Conservation (phyloP, 169 alveolate species). For the Eimeria nieschulzi region DNA sequence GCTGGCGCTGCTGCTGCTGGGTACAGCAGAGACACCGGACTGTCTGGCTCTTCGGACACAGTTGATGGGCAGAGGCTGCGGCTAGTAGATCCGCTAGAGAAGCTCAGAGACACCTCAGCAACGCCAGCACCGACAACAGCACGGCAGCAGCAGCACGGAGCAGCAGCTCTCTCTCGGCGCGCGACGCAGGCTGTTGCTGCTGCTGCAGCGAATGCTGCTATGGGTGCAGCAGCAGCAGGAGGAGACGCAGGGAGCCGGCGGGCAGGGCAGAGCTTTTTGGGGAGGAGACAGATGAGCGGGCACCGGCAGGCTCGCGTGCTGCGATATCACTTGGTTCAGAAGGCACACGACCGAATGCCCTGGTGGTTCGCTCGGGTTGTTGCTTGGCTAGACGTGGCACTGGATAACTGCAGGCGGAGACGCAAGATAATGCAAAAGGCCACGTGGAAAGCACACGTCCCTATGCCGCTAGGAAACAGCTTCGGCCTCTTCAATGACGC, state of each 20-base stretch:
- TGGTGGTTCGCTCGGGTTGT: slow-evolving; percentile 57
- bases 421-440: slow-evolving; percentile 80
- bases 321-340: slow-evolving; percentile 40
- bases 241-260: slow-evolving; percentile 4
- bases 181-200: neutral
- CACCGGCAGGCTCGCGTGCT: neutral
- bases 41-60: neutral
- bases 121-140: neutral
- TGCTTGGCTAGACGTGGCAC: slow-evolving; percentile 54
- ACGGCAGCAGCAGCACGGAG: slow-evolving; percentile 9
- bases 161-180: neutral
- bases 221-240: slow-evolving; percentile 14
- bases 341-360: slow-evolving; percentile 55
- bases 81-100: neutral
- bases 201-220: neutral
- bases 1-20: no score
- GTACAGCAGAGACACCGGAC: no score
- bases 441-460: slow-evolving; percentile 77
- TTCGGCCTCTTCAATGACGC: slow-evolving; percentile 79
- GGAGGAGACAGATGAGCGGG: neutral
- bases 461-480: slow-evolving; percentile 79
- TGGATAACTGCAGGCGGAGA: slow-evolving; percentile 76
- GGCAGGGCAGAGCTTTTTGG: neutral
- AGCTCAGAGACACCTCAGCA: neutral
- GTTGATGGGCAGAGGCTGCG: neutral